Percentiles rank a stretch among this genome's conserved stretches.
Evolutionary conservation across 345 rosid species (phyloP).

Genomic region (Brassica nigra): DNA sequence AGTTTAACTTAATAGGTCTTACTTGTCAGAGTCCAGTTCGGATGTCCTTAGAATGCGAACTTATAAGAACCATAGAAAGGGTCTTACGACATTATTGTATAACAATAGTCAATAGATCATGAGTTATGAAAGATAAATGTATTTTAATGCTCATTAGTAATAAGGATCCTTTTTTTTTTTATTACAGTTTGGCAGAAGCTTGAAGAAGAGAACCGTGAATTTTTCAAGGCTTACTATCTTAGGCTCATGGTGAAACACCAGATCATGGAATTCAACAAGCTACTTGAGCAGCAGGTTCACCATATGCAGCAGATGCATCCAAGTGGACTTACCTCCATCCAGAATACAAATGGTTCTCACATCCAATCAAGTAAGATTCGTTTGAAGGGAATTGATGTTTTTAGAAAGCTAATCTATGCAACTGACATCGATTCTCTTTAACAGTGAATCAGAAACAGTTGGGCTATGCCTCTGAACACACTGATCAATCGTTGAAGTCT

Average conservation of each 20-base stretch:
- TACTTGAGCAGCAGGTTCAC: conserved; percentile 87
- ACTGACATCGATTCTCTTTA: conserved; percentile 30
- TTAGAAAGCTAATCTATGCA: conserved; percentile 10
- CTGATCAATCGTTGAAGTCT: conserved; percentile 54
- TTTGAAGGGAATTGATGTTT: not conserved
- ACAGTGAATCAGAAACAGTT: conserved; percentile 73
- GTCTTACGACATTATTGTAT: not conserved
- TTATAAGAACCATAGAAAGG: not conserved
- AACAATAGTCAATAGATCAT: not conserved
- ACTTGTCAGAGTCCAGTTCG: not conserved
- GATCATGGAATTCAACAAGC: conserved; percentile 86
- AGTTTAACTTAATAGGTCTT: not conserved
- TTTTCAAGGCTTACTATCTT: conserved; percentile 88
- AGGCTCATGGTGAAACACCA: conserved; percentile 92
- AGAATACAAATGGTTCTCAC: conserved; percentile 78
- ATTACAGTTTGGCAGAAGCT: conserved; percentile 97
- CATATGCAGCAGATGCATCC: conserved; percentile 79
- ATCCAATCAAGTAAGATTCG: conserved; percentile 64
- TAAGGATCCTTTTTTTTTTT: conserved; percentile 23
- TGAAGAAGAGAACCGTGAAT: conserved; percentile 93
- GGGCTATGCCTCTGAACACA: conserved; percentile 61
- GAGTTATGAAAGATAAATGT: not conserved
- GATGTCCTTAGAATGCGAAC: not conserved
- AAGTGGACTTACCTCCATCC: conserved; percentile 55
- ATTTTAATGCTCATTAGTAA: not conserved